A percentile compares a stretch with the other conserved stretches of the same genome.
These are phyloP conservation scores for Botryosphaeria dothidea DNA, from an alignment of 2,329 filamentous ascomycete species.

Conservation along the genomic window DNA sequence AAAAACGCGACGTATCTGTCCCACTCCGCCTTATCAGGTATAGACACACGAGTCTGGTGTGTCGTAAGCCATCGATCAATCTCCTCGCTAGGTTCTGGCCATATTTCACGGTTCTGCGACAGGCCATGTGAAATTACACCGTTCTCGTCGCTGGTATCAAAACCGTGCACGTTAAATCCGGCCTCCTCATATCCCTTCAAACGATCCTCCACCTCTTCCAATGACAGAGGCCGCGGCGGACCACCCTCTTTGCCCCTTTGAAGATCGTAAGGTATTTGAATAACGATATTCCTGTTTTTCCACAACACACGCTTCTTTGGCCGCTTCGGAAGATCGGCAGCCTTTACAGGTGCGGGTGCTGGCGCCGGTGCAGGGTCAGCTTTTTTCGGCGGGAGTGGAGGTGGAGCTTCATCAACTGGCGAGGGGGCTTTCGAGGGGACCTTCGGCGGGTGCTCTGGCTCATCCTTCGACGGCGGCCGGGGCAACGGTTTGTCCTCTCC, in stretches of 20 bases:
- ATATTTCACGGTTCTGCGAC: conserved; percentile 66
- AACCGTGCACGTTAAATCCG: conserved; percentile 69
- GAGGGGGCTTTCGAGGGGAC: conserved; percentile 25
- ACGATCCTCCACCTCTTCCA: conserved; percentile 61
- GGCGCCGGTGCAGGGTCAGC: conserved; percentile 22
- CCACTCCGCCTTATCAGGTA: conserved; percentile 73
- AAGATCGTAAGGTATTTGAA: conserved; percentile 46
- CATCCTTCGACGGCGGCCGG: conserved; percentile 6
- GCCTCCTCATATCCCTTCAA: conserved; percentile 66
- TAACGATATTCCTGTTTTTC: conserved; percentile 48
- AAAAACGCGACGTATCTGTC: conserved; percentile 79
- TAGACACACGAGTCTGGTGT: conserved; percentile 61
- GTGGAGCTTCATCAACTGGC: conserved; percentile 20
- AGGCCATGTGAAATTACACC: conserved; percentile 22
- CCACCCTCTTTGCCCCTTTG: conserved; percentile 43
- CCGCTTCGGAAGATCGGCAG: background rate
- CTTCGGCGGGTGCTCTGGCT: conserved; percentile 29
- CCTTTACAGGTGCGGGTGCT: background rate
- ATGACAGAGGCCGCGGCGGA: conserved; percentile 44
- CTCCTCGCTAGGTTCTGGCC: conserved; percentile 53
- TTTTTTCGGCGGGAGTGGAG: conserved; percentile 26
- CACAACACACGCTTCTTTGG: conserved; percentile 46
- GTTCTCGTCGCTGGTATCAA: conserved; percentile 58
- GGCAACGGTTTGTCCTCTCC: background rate
- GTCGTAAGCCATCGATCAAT: conserved; percentile 53